These are phyloP conservation scores for Grosmannia huntii DNA, from an alignment of 2,329 filamentous ascomycete genomes.

Conservation along the genomic window DNA sequence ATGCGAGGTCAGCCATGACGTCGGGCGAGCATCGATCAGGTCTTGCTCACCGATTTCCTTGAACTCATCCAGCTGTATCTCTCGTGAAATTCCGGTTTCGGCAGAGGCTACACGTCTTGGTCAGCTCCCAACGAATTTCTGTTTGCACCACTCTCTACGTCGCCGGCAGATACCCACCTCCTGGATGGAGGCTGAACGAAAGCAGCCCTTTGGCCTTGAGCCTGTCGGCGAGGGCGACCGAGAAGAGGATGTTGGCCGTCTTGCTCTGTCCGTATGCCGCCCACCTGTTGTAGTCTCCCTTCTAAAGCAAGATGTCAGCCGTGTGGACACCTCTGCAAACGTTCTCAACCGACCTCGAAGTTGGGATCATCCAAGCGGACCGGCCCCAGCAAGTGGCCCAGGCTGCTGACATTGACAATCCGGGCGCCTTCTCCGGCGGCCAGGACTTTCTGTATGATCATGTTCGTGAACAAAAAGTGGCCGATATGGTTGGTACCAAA, in stretches of 20 bases:
- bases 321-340: not conserved
- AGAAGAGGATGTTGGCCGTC: slow-evolving; percentile 18
- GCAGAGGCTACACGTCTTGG: not conserved
- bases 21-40: not conserved
- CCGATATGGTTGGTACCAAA: slow-evolving; percentile 36
- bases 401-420: slow-evolving; percentile 8
- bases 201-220: not conserved
- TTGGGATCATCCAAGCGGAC: slow-evolving; percentile 6
- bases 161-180: not conserved
- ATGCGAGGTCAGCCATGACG: not conserved
- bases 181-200: slow-evolving; percentile 7
- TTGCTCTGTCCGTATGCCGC: slow-evolving; percentile 18
- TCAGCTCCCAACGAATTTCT: not conserved
- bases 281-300: slow-evolving; percentile 13
- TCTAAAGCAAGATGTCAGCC: slow-evolving; percentile 4
- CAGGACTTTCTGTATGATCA: slow-evolving; percentile 29
- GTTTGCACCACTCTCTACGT: not conserved
- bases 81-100: not conserved
- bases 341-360: slow-evolving; percentile 13
- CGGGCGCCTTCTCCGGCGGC: slow-evolving; percentile 6
- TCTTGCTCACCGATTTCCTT: not conserved
- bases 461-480: slow-evolving; percentile 35
- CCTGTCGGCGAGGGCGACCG: slow-evolving; percentile 6
- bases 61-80: not conserved
- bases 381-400: not conserved